Percentiles rank a stretch among this genome's conserved stretches.
Conservation (phyloP, 2,329 filamentous ascomycete genomes). For the Diaporthe vexans region DNA sequence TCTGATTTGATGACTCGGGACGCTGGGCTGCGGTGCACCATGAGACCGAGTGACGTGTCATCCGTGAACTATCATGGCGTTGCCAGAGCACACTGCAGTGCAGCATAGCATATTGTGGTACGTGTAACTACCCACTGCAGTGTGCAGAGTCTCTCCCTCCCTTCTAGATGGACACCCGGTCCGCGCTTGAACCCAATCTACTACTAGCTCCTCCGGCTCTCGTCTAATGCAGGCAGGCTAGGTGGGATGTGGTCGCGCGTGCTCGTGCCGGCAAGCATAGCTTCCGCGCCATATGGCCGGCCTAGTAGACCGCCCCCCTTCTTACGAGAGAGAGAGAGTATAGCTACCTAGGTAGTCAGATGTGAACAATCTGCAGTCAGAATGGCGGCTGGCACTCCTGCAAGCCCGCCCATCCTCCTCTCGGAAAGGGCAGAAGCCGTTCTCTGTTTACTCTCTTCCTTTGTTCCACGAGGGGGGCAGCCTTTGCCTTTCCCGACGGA, state of each 20-base stretch:
- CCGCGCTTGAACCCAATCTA: background rate
- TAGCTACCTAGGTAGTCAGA: background rate
- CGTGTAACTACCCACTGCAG: too few relatives aligned
- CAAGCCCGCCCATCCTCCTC: background rate
- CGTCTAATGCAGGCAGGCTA: constrained; percentile 22
- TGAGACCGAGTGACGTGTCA: constrained; percentile 8
- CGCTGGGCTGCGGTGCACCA: background rate
- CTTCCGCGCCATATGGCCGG: constrained; percentile 33
- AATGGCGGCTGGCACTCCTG: constrained; percentile 1
- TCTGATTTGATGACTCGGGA: constrained; percentile 14
- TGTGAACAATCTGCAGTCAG: background rate
- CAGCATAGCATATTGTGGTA: too few relatives aligned
- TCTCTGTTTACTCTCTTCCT: background rate
- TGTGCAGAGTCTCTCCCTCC: too few relatives aligned
- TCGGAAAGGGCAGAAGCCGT: constrained; percentile 28
- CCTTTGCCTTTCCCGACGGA: constrained; percentile 8
- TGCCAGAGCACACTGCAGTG: background rate
- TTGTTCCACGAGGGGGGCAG: background rate
- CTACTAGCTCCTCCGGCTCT: background rate
- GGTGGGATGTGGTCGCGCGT: constrained; percentile 24
- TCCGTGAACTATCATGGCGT: background rate
- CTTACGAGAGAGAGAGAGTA: background rate
- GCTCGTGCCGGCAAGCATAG: constrained; percentile 12
- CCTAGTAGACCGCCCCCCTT: constrained; percentile 15
- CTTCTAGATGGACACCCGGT: too few relatives aligned